Conservation (phyloP, 495 filamentous ascomycete species). For the Penicillium coffeae region DNA sequence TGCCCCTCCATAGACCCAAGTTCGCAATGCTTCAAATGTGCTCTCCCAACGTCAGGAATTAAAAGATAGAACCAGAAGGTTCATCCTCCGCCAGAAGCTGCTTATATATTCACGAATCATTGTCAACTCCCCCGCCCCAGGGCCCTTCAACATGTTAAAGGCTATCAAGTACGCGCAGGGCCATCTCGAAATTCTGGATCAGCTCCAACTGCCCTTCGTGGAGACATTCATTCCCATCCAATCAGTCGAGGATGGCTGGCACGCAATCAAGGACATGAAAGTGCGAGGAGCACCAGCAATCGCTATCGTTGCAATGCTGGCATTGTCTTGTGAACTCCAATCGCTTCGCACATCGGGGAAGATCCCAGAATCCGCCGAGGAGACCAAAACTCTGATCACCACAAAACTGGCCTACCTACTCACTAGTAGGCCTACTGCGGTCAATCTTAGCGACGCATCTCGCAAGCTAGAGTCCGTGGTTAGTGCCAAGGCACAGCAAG, state of each 20-base stretch:
- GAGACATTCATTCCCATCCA: slow-evolving; percentile 72
- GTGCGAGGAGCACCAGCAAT: slow-evolving; percentile 94
- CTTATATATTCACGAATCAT: too few relatives aligned
- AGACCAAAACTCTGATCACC: slow-evolving; percentile 63
- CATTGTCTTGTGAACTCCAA: slow-evolving; percentile 61
- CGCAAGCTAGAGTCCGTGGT: slow-evolving; percentile 65
- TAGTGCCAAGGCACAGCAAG: slow-evolving; percentile 25
- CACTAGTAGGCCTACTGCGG: slow-evolving; percentile 85
- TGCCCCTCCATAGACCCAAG: too few relatives aligned
- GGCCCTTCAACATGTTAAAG: slow-evolving; percentile 59
- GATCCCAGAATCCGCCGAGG: slow-evolving; percentile 43
- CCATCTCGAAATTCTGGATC: slow-evolving; percentile 80
- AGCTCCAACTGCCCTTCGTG: slow-evolving; percentile 83
- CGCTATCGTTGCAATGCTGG: slow-evolving; percentile 90
- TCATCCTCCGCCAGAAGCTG: too few relatives aligned
- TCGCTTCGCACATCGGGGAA: slow-evolving; percentile 17
- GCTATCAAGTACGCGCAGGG: slow-evolving; percentile 83
- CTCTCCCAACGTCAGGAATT: too few relatives aligned
- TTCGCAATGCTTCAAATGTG: too few relatives aligned
- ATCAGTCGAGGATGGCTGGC: slow-evolving; percentile 78
- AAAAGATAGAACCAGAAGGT: too few relatives aligned
- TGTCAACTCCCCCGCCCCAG: too few relatives aligned
- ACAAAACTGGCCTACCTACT: slow-evolving; percentile 78
- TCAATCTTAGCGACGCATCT: slow-evolving; percentile 89
- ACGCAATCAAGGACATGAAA: slow-evolving; percentile 90